Base-by-base conservation (phyloP, 371 early-diverging fungal genomes). In the Mortierella sp. region DNA sequence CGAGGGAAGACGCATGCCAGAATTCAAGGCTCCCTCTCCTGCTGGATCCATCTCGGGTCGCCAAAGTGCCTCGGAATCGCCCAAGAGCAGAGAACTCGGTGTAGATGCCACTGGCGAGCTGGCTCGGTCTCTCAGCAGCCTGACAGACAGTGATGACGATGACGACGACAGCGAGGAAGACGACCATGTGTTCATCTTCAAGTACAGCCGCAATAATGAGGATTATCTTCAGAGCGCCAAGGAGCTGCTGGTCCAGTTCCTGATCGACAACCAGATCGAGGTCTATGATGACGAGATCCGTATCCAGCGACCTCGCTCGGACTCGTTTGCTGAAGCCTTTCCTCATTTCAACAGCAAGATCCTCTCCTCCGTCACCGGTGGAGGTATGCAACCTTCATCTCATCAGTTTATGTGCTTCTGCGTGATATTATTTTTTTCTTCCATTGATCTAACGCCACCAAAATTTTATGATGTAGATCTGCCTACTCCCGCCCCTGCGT, bases 231-330 rank as follows among this genome's bases (percentile, higher is more conserved):
- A 79, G 51, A 79, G 75, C 32, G 91, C 89, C 27, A 89, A 90
- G 79, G 78, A 88, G 41, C 38, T 88, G 29, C 78, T 92, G 14
- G 76, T 87, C 11, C 90, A 89, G 43, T 93, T 71, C 71, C 72
- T 92, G 51, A 76, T 82, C 29, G 49, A 88, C 38, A 90, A 90
- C 58, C 88, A 91, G 70, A 91, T 92, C 41, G 75, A 78, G 35
- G 75, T 90, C 3, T 87, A 76, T 75, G 84, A 83, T 29, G 79
- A 78, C 43, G 79, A 88, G 78, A 82, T 86, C 24, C 82, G 80
- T 1, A 70, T 88, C 54, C 85, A 79, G 44, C 78, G 88, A 35
- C 85, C 88, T 11, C 75, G 85, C 24, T 83, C 85, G 7, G 85
- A 84, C 51, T 88, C 88, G 3, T 84, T 84, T 74, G 88, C 85